phyloP scores from a whole-genome alignment of 108 stramenopile genomes.

The Cyclotella choctawhatcheeana region DNA sequence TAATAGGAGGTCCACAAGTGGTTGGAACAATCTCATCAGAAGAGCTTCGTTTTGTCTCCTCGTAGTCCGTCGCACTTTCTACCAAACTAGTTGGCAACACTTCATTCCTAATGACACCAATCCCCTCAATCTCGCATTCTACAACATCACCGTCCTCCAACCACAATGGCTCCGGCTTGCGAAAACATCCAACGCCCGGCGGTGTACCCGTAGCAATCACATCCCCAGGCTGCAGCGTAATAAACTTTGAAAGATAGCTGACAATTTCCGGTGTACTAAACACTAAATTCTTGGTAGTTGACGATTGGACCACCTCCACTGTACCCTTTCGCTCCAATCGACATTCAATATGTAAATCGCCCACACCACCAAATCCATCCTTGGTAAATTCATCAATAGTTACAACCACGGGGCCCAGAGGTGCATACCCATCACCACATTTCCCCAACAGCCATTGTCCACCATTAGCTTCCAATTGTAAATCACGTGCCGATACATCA shows the following conservation, averaged over 20 bases:
- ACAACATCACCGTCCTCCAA: constrained; percentile 63
- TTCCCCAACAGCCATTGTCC: constrained; percentile 75
- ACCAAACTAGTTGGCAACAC: constrained; percentile 40
- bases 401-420: constrained; percentile 64
- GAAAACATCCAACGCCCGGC: constrained; percentile 72
- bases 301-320: constrained; percentile 52
- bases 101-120: constrained; percentile 55
- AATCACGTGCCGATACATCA: constrained; percentile 68
- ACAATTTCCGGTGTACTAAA: constrained; percentile 52
- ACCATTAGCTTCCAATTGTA: constrained; percentile 71
- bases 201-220: constrained; percentile 72
- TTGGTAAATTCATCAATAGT: constrained; percentile 57
- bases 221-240: constrained; percentile 69
- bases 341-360: constrained; percentile 57
- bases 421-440: constrained; percentile 60
- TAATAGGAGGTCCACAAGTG: constrained; percentile 3
- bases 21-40: constrained; percentile 9
- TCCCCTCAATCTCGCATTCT: constrained; percentile 68
- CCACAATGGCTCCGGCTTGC: constrained; percentile 65
- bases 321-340: constrained; percentile 32
- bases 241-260: constrained; percentile 61
- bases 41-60: neutral
- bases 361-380: constrained; percentile 44
- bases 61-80: constrained; percentile 4
- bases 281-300: constrained; percentile 59